Conservation (phyloP, 495 filamentous ascomycete species). For the Podospora pseudopauciseta region DNA sequence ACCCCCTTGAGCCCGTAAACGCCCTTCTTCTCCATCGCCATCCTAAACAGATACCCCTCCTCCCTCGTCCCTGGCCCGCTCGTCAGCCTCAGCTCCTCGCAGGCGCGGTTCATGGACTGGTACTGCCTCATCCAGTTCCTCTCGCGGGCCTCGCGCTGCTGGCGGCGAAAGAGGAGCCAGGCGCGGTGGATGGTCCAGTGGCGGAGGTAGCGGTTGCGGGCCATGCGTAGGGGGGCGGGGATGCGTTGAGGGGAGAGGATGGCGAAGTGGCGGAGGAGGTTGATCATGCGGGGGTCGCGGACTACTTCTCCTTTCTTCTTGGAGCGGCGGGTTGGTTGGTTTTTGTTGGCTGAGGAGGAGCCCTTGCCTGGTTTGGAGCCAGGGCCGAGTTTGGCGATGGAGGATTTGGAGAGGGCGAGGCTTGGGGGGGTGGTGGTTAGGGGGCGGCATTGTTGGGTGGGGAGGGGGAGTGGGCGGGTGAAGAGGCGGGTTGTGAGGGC, state of each 20-base stretch:
- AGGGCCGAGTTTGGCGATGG: background rate
- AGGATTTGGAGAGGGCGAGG: slow-evolving; percentile 5
- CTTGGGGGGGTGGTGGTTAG: slow-evolving; percentile 14
- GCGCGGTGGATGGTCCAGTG: slow-evolving; percentile 99
- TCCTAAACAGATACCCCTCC: slow-evolving; percentile 74
- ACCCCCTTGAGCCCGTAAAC: slow-evolving; percentile 60
- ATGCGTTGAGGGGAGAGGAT: slow-evolving; percentile 29
- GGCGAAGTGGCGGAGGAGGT: slow-evolving; percentile 31
- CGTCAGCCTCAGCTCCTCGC: slow-evolving; percentile 73
- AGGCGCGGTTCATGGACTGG: slow-evolving; percentile 72
- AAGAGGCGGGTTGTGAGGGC: slow-evolving; percentile 30
- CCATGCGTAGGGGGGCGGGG: slow-evolving; percentile 79
- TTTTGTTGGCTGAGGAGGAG: slow-evolving; percentile 1
- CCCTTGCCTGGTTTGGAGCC: slow-evolving; percentile 8
- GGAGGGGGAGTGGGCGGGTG: slow-evolving; percentile 12
- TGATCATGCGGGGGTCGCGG: slow-evolving; percentile 31
- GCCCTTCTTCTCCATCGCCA: slow-evolving; percentile 81
- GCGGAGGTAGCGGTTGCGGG: slow-evolving; percentile 79
- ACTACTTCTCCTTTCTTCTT: slow-evolving; percentile 7
- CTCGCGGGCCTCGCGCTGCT: slow-evolving; percentile 57
- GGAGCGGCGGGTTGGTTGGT: background rate
- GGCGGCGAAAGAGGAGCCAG: slow-evolving; percentile 69
- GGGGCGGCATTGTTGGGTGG: slow-evolving; percentile 1
- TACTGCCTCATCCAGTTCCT: slow-evolving; percentile 66
- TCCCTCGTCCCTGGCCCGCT: slow-evolving; percentile 57